Evolutionary conservation across 306 rosid genomes (phyloP).

Genomic region (Fagus sylvatica): DNA sequence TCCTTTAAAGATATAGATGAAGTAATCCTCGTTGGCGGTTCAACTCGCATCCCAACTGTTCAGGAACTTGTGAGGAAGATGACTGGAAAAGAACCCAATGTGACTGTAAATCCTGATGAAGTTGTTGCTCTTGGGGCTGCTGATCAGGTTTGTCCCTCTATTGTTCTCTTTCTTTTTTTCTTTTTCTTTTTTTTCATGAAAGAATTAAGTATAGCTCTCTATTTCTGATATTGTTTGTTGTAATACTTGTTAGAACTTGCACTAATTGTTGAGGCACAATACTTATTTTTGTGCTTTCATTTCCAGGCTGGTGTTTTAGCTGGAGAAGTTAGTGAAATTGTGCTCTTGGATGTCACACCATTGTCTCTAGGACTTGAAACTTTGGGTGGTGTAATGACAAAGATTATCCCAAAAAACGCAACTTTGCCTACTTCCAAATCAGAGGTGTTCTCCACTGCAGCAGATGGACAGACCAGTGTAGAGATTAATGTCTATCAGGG

Average conservation of each 20-base stretch:
- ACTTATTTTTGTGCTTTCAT: too few species aligned
- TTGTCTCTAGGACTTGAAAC: constrained; percentile 84
- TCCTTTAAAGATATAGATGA: constrained; percentile 81
- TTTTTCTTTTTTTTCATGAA: too few species aligned
- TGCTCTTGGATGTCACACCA: constrained; percentile 81
- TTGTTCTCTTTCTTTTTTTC: too few species aligned
- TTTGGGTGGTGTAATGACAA: constrained; percentile 93
- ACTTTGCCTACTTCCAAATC: constrained; percentile 96
- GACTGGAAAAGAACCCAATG: constrained; percentile 88
- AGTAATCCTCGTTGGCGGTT: constrained; percentile 93
- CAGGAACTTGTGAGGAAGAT: constrained; percentile 85
- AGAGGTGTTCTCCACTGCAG: constrained; percentile 94
- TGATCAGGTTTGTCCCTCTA: constrained; percentile 57
- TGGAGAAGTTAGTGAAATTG: constrained; percentile 93
- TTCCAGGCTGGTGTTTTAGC: too few species aligned
- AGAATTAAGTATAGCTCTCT: too few species aligned
- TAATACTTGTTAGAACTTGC: too few species aligned
- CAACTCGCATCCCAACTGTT: constrained; percentile 86
- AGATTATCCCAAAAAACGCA: constrained; percentile 90
- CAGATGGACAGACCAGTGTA: constrained; percentile 94
- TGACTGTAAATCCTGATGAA: constrained; percentile 91
- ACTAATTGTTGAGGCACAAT: too few species aligned
- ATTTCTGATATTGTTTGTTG: too few species aligned
- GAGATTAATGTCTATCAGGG: constrained; percentile 94
- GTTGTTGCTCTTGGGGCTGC: constrained; percentile 99